Evolutionary conservation across 2,329 filamentous ascomycete genomes (phyloP).

Genomic region (Colletotrichum limetticola): DNA sequence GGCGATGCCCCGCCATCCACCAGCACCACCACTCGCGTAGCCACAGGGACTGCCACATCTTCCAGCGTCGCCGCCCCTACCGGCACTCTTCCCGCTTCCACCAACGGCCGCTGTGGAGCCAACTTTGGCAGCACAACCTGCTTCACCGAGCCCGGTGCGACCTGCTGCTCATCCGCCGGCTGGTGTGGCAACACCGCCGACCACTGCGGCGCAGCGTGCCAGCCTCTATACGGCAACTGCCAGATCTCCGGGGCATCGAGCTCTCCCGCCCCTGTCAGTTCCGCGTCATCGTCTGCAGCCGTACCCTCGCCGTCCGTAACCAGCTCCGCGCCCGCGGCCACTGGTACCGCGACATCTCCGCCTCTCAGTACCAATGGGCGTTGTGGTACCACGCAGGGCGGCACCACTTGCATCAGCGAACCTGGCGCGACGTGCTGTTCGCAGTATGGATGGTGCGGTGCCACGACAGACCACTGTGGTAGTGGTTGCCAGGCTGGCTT

Average conservation of each 20-base stretch:
- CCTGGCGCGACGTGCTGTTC: slow-evolving; percentile 36
- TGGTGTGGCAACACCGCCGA: slow-evolving; percentile 52
- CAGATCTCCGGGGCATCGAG: slow-evolving; percentile 9
- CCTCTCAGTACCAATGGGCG: slow-evolving; percentile 38
- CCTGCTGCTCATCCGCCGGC: slow-evolving; percentile 44
- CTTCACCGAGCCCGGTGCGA: slow-evolving; percentile 32
- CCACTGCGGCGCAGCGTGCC: slow-evolving; percentile 52
- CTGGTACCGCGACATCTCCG: slow-evolving; percentile 6
- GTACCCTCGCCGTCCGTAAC: neutral
- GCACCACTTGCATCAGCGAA: slow-evolving; percentile 38
- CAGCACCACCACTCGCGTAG: neutral
- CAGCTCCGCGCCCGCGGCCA: slow-evolving; percentile 1
- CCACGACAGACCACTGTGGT: slow-evolving; percentile 36
- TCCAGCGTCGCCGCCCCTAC: slow-evolving; percentile 21
- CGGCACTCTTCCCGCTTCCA: slow-evolving; percentile 29
- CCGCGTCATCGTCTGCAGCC: slow-evolving; percentile 6
- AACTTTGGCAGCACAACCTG: slow-evolving; percentile 39
- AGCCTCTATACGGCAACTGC: slow-evolving; percentile 43
- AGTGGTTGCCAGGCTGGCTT: slow-evolving; percentile 29
- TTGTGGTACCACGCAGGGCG: slow-evolving; percentile 39
- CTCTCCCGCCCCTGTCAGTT: neutral
- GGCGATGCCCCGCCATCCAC: slow-evolving; percentile 6
- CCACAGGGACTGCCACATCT: slow-evolving; percentile 3
- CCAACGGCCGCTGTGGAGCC: slow-evolving; percentile 43
- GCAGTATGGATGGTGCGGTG: slow-evolving; percentile 38